Evolutionary conservation across 495 filamentous ascomycete genomes (phyloP).

Genomic region (Halenospora varia): DNA sequence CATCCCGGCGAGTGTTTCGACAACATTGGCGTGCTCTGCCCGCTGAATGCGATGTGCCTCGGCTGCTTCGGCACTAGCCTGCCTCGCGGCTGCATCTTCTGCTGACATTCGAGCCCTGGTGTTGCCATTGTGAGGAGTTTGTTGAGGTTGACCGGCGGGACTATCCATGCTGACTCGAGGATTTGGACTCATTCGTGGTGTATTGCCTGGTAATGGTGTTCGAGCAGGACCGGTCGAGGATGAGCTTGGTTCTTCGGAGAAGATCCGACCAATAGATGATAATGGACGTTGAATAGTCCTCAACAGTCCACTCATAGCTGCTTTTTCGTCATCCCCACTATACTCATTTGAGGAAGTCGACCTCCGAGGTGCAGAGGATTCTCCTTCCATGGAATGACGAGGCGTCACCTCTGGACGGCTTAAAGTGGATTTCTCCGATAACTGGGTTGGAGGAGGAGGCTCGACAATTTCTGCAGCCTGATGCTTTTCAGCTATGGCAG

Average conservation of each 20-base stretch:
- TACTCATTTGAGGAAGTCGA: conserved; percentile 35
- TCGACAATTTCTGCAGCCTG: conserved; percentile 38
- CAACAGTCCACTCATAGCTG: conserved; percentile 80
- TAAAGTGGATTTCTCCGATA: conserved; percentile 60
- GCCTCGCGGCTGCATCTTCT: conserved; percentile 88
- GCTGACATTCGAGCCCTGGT: conserved; percentile 51
- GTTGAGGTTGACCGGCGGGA: conserved; percentile 28
- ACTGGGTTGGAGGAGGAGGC: conserved; percentile 35
- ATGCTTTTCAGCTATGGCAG: conserved; percentile 90
- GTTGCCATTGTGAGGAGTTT: conserved; percentile 28
- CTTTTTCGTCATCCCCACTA: conserved; percentile 62
- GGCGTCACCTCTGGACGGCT: conserved; percentile 49
- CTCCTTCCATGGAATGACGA: conserved; percentile 52
- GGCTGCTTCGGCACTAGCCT: conserved; percentile 88
- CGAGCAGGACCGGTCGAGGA: conserved; percentile 39
- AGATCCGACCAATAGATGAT: conserved; percentile 94
- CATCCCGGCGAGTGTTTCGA: conserved; percentile 89
- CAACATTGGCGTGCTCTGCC: conserved; percentile 83
- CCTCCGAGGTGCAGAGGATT: conserved; percentile 44
- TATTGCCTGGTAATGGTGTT: conserved; percentile 53
- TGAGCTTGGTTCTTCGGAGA: conserved; percentile 69
- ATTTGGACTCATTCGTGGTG: conserved; percentile 56
- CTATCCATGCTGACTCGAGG: conserved; percentile 41
- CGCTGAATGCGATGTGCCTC: conserved; percentile 82
- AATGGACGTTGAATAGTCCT: conserved; percentile 89